Percentiles rank a stretch among this genome's conserved stretches.
These are phyloP conservation scores for Nemania sp. DNA, from an alignment of 2,329 filamentous ascomycete genomes.

Conservation along the genomic window DNA sequence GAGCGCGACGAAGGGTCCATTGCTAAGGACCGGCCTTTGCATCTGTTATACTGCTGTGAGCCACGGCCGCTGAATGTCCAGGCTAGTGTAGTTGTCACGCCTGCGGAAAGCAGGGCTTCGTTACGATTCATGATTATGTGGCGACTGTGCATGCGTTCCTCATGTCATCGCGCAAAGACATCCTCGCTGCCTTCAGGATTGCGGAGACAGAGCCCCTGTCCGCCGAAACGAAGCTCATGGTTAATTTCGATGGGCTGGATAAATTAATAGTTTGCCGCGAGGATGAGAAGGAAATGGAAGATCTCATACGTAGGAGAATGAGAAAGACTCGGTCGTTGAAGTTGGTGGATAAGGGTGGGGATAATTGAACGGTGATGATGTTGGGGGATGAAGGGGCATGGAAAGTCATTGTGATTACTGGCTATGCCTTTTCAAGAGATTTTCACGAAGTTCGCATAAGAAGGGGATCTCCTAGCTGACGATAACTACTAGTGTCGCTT, in stretches of 20 bases:
- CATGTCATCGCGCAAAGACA: neutral
- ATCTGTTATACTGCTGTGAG: constrained; percentile 3
- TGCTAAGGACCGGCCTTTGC: neutral
- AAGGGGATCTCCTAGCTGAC: too few species aligned
- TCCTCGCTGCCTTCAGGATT: neutral
- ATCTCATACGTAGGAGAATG: neutral
- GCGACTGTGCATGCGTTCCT: neutral
- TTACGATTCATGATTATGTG: constrained; percentile 7
- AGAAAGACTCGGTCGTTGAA: neutral
- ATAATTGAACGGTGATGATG: too few species aligned
- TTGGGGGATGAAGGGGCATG: too few species aligned
- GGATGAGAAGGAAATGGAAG: too few species aligned
- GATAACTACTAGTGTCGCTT: too few species aligned
- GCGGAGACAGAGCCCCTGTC: neutral
- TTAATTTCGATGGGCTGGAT: neutral
- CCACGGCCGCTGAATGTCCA: neutral
- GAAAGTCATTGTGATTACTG: too few species aligned
- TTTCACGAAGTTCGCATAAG: too few species aligned
- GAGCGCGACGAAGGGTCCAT: neutral
- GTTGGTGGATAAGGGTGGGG: too few species aligned
- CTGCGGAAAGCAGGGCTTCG: constrained; percentile 4
- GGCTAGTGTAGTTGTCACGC: neutral
- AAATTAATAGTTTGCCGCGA: neutral
- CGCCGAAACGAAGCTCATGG: neutral
- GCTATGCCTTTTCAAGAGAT: too few species aligned